Conservation (phyloP, 257 asterid genomes). For the Solanum lycopersicoides region DNA sequence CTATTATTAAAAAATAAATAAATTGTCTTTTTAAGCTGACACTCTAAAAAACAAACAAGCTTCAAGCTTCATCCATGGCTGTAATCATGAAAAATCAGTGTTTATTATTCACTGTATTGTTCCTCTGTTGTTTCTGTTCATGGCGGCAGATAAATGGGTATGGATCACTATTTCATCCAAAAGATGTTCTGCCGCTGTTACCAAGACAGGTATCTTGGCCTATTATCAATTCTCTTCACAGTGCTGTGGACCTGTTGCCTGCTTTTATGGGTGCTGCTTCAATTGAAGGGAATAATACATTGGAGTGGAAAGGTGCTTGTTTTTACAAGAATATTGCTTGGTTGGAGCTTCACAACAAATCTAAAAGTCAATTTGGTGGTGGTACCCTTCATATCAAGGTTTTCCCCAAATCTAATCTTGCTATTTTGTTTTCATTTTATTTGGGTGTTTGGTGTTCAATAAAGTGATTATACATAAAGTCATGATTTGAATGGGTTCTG, state of each 20-base stretch:
- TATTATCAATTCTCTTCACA: slow-evolving; percentile 34
- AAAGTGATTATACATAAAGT: neutral
- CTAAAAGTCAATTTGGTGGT: slow-evolving; percentile 60
- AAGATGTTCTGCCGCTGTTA: slow-evolving; percentile 55
- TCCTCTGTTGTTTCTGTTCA: slow-evolving; percentile 5
- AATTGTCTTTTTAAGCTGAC: neutral
- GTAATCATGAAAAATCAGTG: slow-evolving; percentile 13
- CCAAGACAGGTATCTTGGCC: slow-evolving; percentile 77
- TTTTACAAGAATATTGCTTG: slow-evolving; percentile 65
- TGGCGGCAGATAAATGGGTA: slow-evolving; percentile 20
- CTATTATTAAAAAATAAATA: neutral
- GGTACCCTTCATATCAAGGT: slow-evolving; percentile 90
- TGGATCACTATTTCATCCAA: slow-evolving; percentile 37
- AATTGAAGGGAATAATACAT: slow-evolving; percentile 14
- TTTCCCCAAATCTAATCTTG: neutral
- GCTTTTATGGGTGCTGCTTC: slow-evolving; percentile 67
- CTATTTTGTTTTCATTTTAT: neutral
- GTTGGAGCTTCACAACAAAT: slow-evolving; percentile 64
- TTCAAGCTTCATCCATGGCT: slow-evolving; percentile 9
- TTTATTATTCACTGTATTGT: slow-evolving; percentile 7
- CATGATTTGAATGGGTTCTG: neutral
- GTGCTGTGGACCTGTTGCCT: slow-evolving; percentile 74
- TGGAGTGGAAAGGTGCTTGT: slow-evolving; percentile 80
- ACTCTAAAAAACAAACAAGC: neutral
- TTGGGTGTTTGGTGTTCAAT: neutral